Base-by-base conservation (phyloP, 2,329 filamentous ascomycete genomes). In the Ceratocystiopsis sp. region DNA sequence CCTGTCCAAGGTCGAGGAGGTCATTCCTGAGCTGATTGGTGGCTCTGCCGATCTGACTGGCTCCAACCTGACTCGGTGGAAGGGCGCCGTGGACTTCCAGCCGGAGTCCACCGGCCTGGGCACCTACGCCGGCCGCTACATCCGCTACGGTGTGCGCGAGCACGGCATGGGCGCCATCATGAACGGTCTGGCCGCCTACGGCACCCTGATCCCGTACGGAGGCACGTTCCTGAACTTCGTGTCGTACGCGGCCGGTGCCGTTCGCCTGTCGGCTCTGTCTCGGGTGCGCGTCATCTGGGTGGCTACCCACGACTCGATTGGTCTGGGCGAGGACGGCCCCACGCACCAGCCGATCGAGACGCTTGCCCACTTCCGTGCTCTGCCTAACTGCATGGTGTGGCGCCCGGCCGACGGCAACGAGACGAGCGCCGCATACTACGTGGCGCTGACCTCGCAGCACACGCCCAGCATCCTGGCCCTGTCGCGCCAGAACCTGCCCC, bases 181-280 rank as follows among this genome's bases (percentile, higher is more conserved):
- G 69, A 94, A 94, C 73, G 91, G 91, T 68, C 73, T 98, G 47
- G 78, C 86, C 51, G 91, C 87, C 50, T 98, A 96, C 66, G 91
- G 91, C 55, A 93, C 86, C 58, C 71, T 95, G 59, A 80, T 98
- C 59, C 91, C 91, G 54, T 93, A 87, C 54, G 78, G 78, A 53
- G 91, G 91, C 67, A 96, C 91, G 57, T 98, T 98, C 80, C 73
- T 98, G 55, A 98, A 96, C 81, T 98, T 98, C 65, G 86, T 96
- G 54, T 96, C 89, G 21, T 98, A 98, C 63, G 89, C 84, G 54
- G 86, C 91, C 52, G 91, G 91, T 66, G 80, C 91, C 57, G 81
- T 96, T 60, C 89, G 91, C 67, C 78, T 98, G 48, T 94, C 87
- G 35, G 79, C 91, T 36, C 76, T 98, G 54, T 93, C 87, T 39